Conservation (phyloP, 1,284 basidiomycete genomes). For the Ceraceosorus bombacis region DNA sequence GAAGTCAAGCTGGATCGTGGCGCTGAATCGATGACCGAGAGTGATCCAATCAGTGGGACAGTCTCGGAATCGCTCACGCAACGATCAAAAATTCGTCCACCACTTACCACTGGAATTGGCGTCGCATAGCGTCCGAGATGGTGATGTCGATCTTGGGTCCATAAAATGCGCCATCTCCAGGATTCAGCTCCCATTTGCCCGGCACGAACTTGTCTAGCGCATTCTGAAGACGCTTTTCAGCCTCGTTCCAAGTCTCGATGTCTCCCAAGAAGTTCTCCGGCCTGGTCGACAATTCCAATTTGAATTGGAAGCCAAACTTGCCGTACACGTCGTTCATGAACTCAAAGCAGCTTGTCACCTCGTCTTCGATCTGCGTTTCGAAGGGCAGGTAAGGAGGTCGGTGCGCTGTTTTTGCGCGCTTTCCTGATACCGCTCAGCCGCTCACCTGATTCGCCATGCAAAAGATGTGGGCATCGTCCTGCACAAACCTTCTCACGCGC, state of each 20-base stretch:
- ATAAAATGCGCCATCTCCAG: slow-evolving; percentile 79
- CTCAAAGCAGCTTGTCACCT: slow-evolving; percentile 80
- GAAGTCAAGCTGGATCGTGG: slow-evolving; percentile 98
- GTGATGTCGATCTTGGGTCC: slow-evolving; percentile 84
- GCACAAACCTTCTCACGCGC: slow-evolving; percentile 86
- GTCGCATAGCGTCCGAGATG: slow-evolving; percentile 82
- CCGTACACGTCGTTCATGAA: slow-evolving; percentile 87
- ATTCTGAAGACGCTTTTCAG: slow-evolving; percentile 76
- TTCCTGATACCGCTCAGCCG: slow-evolving; percentile 70
- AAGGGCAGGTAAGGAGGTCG: slow-evolving; percentile 63
- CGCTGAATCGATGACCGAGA: slow-evolving; percentile 43
- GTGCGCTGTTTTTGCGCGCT: slow-evolving; percentile 91
- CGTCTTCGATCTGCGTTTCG: slow-evolving; percentile 84
- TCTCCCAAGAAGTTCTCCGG: slow-evolving; percentile 90
- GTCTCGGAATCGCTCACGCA: too few species aligned
- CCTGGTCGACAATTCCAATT: slow-evolving; percentile 87
- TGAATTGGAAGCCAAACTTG: slow-evolving; percentile 95
- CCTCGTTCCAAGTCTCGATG: slow-evolving; percentile 79
- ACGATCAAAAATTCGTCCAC: neutral
- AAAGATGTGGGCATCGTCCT: slow-evolving; percentile 96
- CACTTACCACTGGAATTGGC: slow-evolving; percentile 69
- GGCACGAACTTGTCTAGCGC: slow-evolving; percentile 81
- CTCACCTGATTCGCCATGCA: slow-evolving; percentile 67
- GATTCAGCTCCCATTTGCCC: slow-evolving; percentile 87
- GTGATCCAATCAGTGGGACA: neutral